Percentiles rank a stretch among this genome's conserved stretches.
Conservation (phyloP, 129 eudicot genomes). For the Lactuca saligna region DNA sequence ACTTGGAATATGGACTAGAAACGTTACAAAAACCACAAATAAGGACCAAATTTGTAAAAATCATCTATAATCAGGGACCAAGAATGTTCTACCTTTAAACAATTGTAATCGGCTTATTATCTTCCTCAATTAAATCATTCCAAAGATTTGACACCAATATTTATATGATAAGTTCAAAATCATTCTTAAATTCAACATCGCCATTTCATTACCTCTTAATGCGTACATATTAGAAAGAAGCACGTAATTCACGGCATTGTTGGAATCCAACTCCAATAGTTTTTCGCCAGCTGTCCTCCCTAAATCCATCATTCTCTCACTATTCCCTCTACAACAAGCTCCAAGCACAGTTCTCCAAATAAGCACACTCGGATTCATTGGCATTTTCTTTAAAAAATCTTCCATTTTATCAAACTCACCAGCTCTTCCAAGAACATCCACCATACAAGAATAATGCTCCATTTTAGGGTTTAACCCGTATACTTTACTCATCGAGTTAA, state of each 20-base stretch:
- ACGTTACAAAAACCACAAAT: background rate
- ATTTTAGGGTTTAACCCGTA: slow-evolving; percentile 62
- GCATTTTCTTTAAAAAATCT: slow-evolving; percentile 71
- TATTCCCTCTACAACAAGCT: slow-evolving; percentile 63
- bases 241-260: slow-evolving; percentile 77
- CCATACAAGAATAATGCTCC: slow-evolving; percentile 94
- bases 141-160: no score
- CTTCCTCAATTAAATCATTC: no score
- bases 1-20: background rate
- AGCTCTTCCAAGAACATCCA: slow-evolving; percentile 89
- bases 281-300: slow-evolving; percentile 72
- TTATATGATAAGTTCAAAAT: no score
- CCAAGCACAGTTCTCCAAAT: slow-evolving; percentile 91
- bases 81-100: background rate
- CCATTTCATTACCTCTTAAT: slow-evolving; percentile 31
- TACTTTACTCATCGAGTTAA: slow-evolving; percentile 67
- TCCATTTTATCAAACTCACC: slow-evolving; percentile 73
- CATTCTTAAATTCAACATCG: background rate
- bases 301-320: slow-evolving; percentile 37
- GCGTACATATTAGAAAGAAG: slow-evolving; percentile 94
- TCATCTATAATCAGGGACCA: background rate
- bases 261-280: slow-evolving; percentile 72
- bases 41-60: background rate
- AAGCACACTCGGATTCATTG: slow-evolving; percentile 64
- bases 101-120: background rate